Evolutionary conservation across 2,329 filamentous ascomycete genomes (phyloP), one percentile per base, ranked within the genome.

Genomic region (Fusarium sp.): DNA sequence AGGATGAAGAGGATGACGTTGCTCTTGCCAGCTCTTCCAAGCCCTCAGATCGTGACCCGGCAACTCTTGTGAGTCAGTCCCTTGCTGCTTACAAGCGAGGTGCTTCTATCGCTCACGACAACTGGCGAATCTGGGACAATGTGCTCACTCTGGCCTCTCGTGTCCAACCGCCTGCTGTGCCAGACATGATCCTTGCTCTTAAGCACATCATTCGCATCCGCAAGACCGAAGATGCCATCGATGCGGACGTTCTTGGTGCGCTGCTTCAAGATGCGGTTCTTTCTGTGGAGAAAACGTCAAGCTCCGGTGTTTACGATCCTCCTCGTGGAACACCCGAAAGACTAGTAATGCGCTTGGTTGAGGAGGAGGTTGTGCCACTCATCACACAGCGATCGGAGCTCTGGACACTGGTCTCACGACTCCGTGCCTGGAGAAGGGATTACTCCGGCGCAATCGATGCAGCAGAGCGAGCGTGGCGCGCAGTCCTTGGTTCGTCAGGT

Each of bases 71-170:
- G 3, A 83, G 87, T 1, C 93, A 97, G 77, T 90, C 96, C 0
- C 87, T 99, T 1, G 85, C 88, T 8, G 95, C 96, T 0, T 93
- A 97, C 80, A 96, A 97, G 78, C 91, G 92, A 69, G 96, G 95
- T 12, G 94, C 95, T 1, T 87, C 88, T 7, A 88, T 97, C 25
- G 94, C 97, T 53, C 88, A 93, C 79, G 91, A 94, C 74, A 95
- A 95, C 81, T 93, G 92, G 87, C 90, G 93, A 73, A 98, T 99
- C 79, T 98, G 95, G 95, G 93, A 97, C 78, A 99, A 99, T 75
- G 91, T 98, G 18, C 88, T 99, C 61, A 96, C 94, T 0, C 90
- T 98, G 24, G 92, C 93, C 0, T 89, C 92, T 0, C 92, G 93
- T 3, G 87, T 96, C 29, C 86, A 86, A 1, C 95, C 95, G 0